Evolutionary conservation across 2,329 filamentous ascomycete genomes (phyloP).

Genomic region (Colletotrichum lentis): DNA sequence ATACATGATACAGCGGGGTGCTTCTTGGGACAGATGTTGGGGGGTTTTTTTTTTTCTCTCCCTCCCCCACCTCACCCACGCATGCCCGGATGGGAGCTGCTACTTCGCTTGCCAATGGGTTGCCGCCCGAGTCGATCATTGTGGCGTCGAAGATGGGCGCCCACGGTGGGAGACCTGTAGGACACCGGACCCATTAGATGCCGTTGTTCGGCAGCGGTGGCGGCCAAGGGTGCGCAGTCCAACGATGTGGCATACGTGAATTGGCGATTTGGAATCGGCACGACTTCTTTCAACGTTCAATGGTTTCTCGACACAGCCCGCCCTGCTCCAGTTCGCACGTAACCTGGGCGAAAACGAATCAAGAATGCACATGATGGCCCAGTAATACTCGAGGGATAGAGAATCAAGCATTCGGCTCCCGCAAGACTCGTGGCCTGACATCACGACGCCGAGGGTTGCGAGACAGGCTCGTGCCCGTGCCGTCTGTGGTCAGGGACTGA

Average conservation of each 20-base stretch:
- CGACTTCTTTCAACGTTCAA: neutral
- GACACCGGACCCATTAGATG: neutral
- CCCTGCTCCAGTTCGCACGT: neutral
- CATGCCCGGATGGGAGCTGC: slow-evolving; percentile 5
- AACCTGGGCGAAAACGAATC: neutral
- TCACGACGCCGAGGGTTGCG: neutral
- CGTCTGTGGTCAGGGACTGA: neutral
- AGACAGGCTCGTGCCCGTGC: neutral
- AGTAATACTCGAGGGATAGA: neutral
- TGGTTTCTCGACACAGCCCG: slow-evolving; percentile 4
- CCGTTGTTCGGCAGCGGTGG: slow-evolving; percentile 9
- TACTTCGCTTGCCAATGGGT: neutral
- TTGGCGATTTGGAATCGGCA: slow-evolving; percentile 12
- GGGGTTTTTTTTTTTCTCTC: neutral
- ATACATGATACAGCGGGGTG: neutral
- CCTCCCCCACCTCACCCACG: slow-evolving; percentile 17
- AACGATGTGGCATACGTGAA: slow-evolving; percentile 4
- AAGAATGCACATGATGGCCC: slow-evolving; percentile 9
- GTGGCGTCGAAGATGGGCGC: neutral
- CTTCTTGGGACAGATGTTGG: neutral
- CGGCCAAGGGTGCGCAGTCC: slow-evolving; percentile 14
- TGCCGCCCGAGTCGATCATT: slow-evolving; percentile 3
- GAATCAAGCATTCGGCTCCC: neutral
- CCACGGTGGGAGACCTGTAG: neutral
- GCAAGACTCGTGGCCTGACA: slow-evolving; percentile 25